Conservation (phyloP, 768 basidiomycete genomes). For the Amanita polypyramis region DNA sequence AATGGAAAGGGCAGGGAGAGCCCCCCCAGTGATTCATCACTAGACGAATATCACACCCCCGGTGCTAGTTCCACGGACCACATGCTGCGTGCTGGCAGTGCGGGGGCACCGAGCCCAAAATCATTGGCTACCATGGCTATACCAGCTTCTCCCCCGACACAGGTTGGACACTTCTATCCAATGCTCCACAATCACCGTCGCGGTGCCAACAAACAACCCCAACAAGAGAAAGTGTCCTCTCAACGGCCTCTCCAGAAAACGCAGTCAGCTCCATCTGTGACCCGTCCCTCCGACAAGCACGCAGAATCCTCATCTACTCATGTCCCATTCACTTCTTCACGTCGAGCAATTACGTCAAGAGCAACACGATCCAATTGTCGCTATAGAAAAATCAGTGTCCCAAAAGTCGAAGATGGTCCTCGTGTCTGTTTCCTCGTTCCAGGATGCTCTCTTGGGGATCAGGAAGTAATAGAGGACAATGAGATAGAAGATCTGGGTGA, state of each 20-base stretch:
- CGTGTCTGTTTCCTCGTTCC: slow-evolving; percentile 59
- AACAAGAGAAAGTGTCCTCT: neutral
- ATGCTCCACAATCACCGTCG: slow-evolving; percentile 29
- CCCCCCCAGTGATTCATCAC: slow-evolving; percentile 7
- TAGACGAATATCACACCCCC: slow-evolving; percentile 23
- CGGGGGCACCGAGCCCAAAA: neutral
- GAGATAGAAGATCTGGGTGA: slow-evolving; percentile 52
- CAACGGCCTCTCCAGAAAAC: neutral
- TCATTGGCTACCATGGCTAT: neutral
- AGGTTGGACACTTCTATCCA: slow-evolving; percentile 15
- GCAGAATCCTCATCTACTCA: slow-evolving; percentile 5
- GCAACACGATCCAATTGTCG: slow-evolving; percentile 63
- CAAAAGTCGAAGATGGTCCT: slow-evolving; percentile 38
- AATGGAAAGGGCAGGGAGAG: neutral
- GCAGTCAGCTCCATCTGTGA: slow-evolving; percentile 7
- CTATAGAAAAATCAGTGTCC: slow-evolving; percentile 59
- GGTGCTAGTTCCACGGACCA: slow-evolving; percentile 26
- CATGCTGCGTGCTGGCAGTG: neutral
- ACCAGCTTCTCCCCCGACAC: slow-evolving; percentile 8
- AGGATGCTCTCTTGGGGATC: slow-evolving; percentile 52
- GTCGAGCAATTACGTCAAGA: slow-evolving; percentile 28
- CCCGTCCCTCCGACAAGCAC: slow-evolving; percentile 10
- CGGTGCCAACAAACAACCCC: slow-evolving; percentile 7
- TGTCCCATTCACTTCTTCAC: slow-evolving; percentile 13
- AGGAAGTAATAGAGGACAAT: slow-evolving; percentile 46